Percentiles rank a stretch among this genome's conserved stretches.
Conservation (phyloP, 495 filamentous ascomycete species). For the Penicillium psychrofluorescens region DNA sequence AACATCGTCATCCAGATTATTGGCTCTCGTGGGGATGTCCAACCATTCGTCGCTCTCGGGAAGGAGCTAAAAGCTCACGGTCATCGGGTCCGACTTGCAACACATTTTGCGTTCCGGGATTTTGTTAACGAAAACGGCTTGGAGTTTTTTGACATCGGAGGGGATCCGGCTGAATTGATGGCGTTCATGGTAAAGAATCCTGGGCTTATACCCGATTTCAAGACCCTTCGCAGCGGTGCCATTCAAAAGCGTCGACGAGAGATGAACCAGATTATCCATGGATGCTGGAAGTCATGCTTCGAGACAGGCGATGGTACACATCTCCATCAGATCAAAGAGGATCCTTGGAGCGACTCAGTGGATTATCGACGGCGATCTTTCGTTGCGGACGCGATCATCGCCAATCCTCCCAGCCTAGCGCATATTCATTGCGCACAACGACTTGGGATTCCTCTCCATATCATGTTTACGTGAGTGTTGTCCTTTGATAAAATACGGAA, state of each 20-base stretch:
- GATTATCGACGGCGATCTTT: conserved; percentile 50
- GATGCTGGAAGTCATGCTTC: conserved; percentile 74
- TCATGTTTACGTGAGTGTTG: conserved; percentile 69
- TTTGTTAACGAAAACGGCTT: conserved; percentile 65
- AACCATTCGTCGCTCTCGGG: conserved; percentile 67
- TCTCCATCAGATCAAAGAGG: conserved; percentile 36
- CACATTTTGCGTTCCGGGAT: conserved; percentile 62
- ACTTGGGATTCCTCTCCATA: conserved; percentile 68
- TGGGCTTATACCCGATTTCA: conserved; percentile 65
- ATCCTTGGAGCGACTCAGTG: conserved; percentile 23
- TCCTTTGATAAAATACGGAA: not conserved
- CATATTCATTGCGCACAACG: conserved; percentile 78
- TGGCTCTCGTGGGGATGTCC: conserved; percentile 73
- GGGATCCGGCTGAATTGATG: conserved; percentile 76
- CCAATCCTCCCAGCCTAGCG: conserved; percentile 77
- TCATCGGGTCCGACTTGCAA: conserved; percentile 73
- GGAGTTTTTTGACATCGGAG: conserved; percentile 76
- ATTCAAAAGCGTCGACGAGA: conserved; percentile 56
- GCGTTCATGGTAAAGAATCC: conserved; percentile 85
- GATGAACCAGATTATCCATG: conserved; percentile 63
- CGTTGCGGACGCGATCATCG: conserved; percentile 76
- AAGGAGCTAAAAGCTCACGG: conserved; percentile 58
- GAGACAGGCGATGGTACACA: conserved; percentile 52
- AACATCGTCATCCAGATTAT: conserved; percentile 81
- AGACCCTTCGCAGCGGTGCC: conserved; percentile 60